A percentile compares a stretch with the other conserved stretches of the same genome.
phyloP scores from a whole-genome alignment of 176 grass and related monocot genomes.

The Coix lacrymajobi region DNA sequence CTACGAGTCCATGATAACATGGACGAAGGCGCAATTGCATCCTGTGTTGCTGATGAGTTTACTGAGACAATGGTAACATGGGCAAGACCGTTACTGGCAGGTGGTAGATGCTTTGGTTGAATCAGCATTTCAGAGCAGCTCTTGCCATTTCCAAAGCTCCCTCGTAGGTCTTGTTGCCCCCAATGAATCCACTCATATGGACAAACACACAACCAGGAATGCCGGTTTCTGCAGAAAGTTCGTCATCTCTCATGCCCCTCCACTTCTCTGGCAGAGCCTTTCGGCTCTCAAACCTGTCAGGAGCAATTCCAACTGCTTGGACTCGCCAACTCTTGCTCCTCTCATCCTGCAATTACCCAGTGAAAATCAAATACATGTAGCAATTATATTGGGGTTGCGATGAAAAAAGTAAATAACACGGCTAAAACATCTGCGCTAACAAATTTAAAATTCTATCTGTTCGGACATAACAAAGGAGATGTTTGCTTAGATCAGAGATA shows the following conservation, averaged over 20 bases:
- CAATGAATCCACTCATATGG: conserved; percentile 95
- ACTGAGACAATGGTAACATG: neutral
- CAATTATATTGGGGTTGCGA: neutral
- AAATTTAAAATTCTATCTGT: neutral
- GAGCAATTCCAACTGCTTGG: conserved; percentile 76
- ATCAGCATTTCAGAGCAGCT: conserved; percentile 72
- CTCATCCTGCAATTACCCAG: conserved; percentile 58
- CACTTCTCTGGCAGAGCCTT: conserved; percentile 74
- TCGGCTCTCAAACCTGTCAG: conserved; percentile 78
- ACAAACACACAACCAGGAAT: conserved; percentile 84
- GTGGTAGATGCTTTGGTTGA: neutral
- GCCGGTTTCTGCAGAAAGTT: conserved; percentile 59
- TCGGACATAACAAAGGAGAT: neutral
- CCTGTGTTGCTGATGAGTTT: neutral
- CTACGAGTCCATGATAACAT: neutral
- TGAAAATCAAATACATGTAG: neutral
- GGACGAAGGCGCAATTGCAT: neutral
- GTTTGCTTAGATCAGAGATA: neutral
- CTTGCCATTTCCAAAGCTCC: conserved; percentile 83
- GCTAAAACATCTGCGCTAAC: neutral
- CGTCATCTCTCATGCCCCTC: conserved; percentile 86
- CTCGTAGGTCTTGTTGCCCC: conserved; percentile 81
- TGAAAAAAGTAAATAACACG: neutral
- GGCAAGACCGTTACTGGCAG: conserved; percentile 1
- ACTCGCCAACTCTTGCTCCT: conserved; percentile 84